Evolutionary conservation across 75 land plant species (phyloP).

Genomic region (Chamaecyparis obtusa): DNA sequence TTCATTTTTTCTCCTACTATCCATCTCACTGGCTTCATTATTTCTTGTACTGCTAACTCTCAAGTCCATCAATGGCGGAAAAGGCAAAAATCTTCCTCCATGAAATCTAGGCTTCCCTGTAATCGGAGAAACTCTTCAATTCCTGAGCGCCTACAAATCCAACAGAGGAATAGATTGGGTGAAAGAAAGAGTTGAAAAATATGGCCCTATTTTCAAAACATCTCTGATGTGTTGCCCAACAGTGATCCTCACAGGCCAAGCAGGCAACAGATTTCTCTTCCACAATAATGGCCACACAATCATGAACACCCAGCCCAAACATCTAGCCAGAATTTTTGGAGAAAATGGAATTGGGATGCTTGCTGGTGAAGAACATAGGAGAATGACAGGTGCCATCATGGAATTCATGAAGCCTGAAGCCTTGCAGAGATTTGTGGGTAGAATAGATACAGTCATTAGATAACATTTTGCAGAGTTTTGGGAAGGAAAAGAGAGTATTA

Average conservation of each 20-base stretch:
- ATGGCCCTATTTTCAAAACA: slow-evolving; percentile 38
- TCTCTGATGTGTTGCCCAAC: slow-evolving; percentile 19
- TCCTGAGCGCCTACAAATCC: not conserved
- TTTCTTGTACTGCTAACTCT: not conserved
- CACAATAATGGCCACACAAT: slow-evolving; percentile 17
- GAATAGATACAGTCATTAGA: not conserved
- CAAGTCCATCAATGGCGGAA: not conserved
- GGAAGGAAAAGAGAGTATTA: slow-evolving; percentile 5
- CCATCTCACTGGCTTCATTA: not conserved
- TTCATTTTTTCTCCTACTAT: not conserved
- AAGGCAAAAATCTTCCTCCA: slow-evolving; percentile 17
- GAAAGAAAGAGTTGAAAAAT: slow-evolving; percentile 9
- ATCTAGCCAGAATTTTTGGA: not conserved
- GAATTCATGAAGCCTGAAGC: slow-evolving; percentile 16
- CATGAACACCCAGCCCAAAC: not conserved
- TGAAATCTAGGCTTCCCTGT: slow-evolving; percentile 30
- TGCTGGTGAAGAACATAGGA: slow-evolving; percentile 11
- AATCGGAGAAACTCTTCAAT: slow-evolving; percentile 33
- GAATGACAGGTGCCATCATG: slow-evolving; percentile 11
- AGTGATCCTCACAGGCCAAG: slow-evolving; percentile 28
- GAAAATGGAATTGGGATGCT: not conserved
- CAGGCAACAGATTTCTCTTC: slow-evolving; percentile 51
- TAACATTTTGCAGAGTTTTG: not conserved
- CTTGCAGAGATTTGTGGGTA: slow-evolving; percentile 17
- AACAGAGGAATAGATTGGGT: slow-evolving; percentile 6